Base-by-base conservation (phyloP, 2,329 filamentous ascomycete genomes). In the Erysiphe pulchra region DNA sequence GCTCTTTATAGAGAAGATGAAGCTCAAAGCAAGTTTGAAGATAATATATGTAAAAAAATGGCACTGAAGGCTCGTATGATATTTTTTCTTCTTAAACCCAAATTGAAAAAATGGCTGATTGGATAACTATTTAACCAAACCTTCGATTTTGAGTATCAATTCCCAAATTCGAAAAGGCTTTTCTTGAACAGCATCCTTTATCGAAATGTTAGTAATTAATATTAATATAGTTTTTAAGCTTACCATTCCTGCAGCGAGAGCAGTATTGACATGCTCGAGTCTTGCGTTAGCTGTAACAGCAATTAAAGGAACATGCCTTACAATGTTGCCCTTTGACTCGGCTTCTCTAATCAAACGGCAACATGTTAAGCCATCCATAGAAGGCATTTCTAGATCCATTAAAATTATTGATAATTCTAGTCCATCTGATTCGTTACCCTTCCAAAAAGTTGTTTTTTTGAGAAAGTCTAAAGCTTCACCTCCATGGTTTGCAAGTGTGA, bases 371-470 rank as follows among this genome's bases (percentile, higher is more conserved):
- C 81, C 81, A 54, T 86, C 79, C 80, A 85, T 85, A 39, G 84
- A 69, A 1, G 80, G 80, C 80, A 86, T 86, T 55, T 85, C 80
- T 42, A 84, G 66, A 55, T 86, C 81, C 80, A 86, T 84, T 6
- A 86, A 60, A 12, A 86, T 75, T 41, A 84, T 66, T 9, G 73
- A 73, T 20, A 81, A 67, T 42, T 74, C 67, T 9, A 66, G 60
- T 2, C 67, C 67, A 13, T 63, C 60, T 14, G 61, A 50, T 46
- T 55, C 49, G 37, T 47, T 31, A 9, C 31, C 24, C 17, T 20
- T 32, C 72, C 72, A 75, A 55, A 70, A 75, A 6, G 65, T 63
- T 9, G 72, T 75, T 43, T 61, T 64, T 48, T 68, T 63, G 32
- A 78, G 56, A 40, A 68, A 65, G 43, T 76, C 69, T 1, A 78